Evolutionary conservation across 2,329 filamentous ascomycete genomes (phyloP), one percentile per base, ranked within the genome.

Genomic region (Botryotinia convoluta): DNA sequence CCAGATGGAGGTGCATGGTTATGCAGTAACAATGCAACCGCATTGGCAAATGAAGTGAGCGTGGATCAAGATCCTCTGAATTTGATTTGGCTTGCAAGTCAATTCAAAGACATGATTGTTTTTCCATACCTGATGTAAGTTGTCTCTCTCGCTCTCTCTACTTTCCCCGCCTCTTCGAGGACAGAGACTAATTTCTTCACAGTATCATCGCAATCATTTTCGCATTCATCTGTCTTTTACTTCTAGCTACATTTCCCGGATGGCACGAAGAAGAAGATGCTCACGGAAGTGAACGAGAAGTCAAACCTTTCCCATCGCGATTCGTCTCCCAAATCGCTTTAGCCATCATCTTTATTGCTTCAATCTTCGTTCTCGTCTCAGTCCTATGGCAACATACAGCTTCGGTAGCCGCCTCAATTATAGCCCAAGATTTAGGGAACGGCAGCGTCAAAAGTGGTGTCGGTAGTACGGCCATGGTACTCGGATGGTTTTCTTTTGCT

Each of bases 161-260:
- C 44, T 39, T 39, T 8, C 8, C 20, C 51, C 12, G 10, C 16
- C 6, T 42, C 48, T 18, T n/a, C 20, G 10, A 4, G 69, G 9
- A 59, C 9, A 42, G 62, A 73, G 51, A 64, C 78, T 79, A 72
- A 79, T 37, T 35, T 26, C 61, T 8, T 32, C 29, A 42, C 77
- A 96, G 93, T 76, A 99, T 99, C 85, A 95, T 99, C 80, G 96
- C 96, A 81, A 95, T 98, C 81, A 93, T 99, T 82, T 94, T 99
- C 80, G 95, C 96, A 78, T 98, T 98, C 84, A 88, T 98, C 83
- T 97, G 94, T 82, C 93, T 99, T 82, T 88, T 99, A 75, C 89
- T 99, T 60, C 91, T 99, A 71, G 95, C 95, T 72, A 98, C 96
- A 48, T 99, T 98, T 84, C 96, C 96, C 1, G 95, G 95, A 76